A percentile compares a stretch with the other conserved stretches of the same genome.
phyloP scores from a whole-genome alignment of 352 stramenopile genomes.

The Phytophthora tentaculata region DNA sequence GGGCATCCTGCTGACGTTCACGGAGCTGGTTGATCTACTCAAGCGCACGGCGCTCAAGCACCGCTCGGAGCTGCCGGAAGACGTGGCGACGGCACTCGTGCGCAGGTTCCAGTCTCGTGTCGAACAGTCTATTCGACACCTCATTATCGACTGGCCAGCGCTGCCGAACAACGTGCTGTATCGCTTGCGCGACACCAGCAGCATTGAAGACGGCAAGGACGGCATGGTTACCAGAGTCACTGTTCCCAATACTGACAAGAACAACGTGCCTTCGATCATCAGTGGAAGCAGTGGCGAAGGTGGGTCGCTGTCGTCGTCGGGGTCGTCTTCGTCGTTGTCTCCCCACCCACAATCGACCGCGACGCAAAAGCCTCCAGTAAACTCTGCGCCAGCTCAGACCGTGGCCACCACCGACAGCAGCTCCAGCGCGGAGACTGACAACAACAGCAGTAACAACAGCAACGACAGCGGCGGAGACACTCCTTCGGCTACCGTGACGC shows the following conservation, averaged over 20 bases:
- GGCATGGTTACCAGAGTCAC: slow-evolving; percentile 12
- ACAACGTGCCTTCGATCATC: slow-evolving; percentile 15
- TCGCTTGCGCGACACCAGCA: slow-evolving; percentile 30
- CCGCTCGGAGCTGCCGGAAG: slow-evolving; percentile 41
- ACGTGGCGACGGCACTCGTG: slow-evolving; percentile 49
- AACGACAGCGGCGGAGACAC: not conserved
- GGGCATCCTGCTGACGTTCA: slow-evolving; percentile 72
- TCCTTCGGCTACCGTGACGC: slow-evolving; percentile 13
- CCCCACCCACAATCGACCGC: slow-evolving; percentile 17
- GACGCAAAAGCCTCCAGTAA: slow-evolving; percentile 7
- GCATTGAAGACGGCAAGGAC: slow-evolving; percentile 19
- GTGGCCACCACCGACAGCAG: slow-evolving; percentile 4
- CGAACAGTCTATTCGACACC: slow-evolving; percentile 66
- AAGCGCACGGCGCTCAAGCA: slow-evolving; percentile 70
- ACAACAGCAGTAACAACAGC: slow-evolving; percentile 2
- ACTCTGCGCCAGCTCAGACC: not conserved
- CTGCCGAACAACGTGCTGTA: slow-evolving; percentile 45
- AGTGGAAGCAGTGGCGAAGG: slow-evolving; percentile 22
- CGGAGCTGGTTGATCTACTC: slow-evolving; percentile 70
- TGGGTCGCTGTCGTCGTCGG: slow-evolving; percentile 34
- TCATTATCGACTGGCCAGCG: slow-evolving; percentile 69
- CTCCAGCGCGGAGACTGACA: not conserved
- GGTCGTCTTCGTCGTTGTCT: slow-evolving; percentile 33
- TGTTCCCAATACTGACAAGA: slow-evolving; percentile 12
- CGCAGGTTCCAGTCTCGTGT: slow-evolving; percentile 62